Percentiles rank a stretch among this genome's conserved stretches.
phyloP scores from a whole-genome alignment of 2,329 filamentous ascomycete species.

The Cladophialophora exuberans region DNA sequence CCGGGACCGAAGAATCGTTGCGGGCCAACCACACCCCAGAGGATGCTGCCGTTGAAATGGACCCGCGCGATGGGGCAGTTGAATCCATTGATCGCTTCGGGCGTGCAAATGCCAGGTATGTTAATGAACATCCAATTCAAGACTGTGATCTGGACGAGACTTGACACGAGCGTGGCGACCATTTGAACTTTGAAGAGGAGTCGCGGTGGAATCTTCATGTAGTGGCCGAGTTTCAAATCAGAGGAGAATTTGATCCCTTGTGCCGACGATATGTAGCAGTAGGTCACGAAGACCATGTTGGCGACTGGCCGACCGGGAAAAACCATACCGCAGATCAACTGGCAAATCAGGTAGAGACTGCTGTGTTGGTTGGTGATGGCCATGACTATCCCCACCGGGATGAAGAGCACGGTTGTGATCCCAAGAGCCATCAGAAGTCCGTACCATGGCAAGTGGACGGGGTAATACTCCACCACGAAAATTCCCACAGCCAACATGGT shows the following conservation, averaged over 20 bases:
- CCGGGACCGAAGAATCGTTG: constrained; percentile 77
- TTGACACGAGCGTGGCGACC: constrained; percentile 67
- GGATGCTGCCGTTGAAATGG: constrained; percentile 86
- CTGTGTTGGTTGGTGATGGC: constrained; percentile 89
- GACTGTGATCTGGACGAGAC: constrained; percentile 78
- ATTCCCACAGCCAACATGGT: constrained; percentile 79
- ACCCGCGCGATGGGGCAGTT: constrained; percentile 85
- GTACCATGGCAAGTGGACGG: constrained; percentile 83
- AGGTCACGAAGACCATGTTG: constrained; percentile 93
- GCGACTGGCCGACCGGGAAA: constrained; percentile 86
- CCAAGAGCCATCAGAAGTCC: constrained; percentile 76
- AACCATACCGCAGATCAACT: constrained; percentile 77
- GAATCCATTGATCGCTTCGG: constrained; percentile 81
- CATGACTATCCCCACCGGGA: constrained; percentile 91
- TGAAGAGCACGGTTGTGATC: constrained; percentile 80
- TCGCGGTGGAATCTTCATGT: constrained; percentile 64
- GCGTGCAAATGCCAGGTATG: constrained; percentile 76
- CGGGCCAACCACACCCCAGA: constrained; percentile 88
- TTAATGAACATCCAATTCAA: constrained; percentile 89
- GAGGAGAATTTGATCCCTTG: constrained; percentile 89
- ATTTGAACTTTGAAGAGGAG: constrained; percentile 64
- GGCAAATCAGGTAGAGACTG: constrained; percentile 83
- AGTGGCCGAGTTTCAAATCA: constrained; percentile 75
- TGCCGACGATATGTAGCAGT: constrained; percentile 85
- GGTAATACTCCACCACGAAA: constrained; percentile 83